Conservation (phyloP, 345 rosid genomes). For the Aquilaria sinensis region DNA sequence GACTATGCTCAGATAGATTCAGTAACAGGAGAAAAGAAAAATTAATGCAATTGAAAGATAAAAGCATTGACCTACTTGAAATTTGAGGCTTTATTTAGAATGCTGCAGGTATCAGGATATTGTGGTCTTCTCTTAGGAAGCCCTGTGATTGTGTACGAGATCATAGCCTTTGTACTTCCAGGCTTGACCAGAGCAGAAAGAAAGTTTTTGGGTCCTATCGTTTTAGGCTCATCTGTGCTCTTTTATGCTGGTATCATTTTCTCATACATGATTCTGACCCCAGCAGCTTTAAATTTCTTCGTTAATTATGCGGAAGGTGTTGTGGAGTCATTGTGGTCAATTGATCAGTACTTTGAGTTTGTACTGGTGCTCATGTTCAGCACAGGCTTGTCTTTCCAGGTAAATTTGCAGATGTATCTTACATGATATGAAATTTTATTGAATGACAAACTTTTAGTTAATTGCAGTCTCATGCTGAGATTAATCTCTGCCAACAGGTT, state of each 20-base stretch:
- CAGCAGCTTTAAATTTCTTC: constrained; percentile 97
- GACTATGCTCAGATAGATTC: too few species aligned
- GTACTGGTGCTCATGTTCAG: constrained; percentile 98
- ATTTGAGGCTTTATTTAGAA: background rate
- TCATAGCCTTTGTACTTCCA: constrained; percentile 94
- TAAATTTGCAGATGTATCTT: constrained; percentile 14
- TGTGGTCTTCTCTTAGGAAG: constrained; percentile 95
- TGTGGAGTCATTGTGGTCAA: constrained; percentile 96
- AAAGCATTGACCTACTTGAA: too few species aligned
- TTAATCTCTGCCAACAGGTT: constrained; percentile 41
- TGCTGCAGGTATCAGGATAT: constrained; percentile 86
- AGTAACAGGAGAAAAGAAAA: too few species aligned
- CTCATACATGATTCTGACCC: constrained; percentile 81
- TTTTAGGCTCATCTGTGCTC: constrained; percentile 83
- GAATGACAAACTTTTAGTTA: background rate
- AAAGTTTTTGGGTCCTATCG: constrained; percentile 89
- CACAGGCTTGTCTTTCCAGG: constrained; percentile 98
- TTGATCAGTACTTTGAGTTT: constrained; percentile 96
- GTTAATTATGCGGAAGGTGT: constrained; percentile 94
- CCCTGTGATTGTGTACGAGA: constrained; percentile 85
- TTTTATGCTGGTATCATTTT: constrained; percentile 82
- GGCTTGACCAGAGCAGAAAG: constrained; percentile 91
- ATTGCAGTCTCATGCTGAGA: background rate
- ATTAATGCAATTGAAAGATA: too few species aligned
- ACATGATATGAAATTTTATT: background rate